phyloP scores from a whole-genome alignment of 1,139 yeast genomes.

The Hanseniaspora sp. region DNA sequence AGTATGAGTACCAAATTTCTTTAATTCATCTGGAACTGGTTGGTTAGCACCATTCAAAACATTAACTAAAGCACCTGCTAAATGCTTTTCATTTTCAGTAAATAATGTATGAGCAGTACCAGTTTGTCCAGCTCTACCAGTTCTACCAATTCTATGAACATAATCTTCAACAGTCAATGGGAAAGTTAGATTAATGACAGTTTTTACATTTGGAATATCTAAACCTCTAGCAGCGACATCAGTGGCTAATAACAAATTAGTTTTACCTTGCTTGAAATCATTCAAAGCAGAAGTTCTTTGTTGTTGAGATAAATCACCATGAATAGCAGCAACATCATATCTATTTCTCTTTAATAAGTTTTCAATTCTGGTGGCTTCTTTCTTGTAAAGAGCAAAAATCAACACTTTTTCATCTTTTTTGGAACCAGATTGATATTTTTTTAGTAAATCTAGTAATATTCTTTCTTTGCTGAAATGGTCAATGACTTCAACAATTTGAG shows the following conservation, averaged over 20 bases:
- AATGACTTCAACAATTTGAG: slow-evolving; percentile 86
- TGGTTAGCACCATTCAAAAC: slow-evolving; percentile 89
- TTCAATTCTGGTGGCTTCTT: slow-evolving; percentile 91
- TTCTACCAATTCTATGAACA: slow-evolving; percentile 96
- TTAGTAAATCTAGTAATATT: slow-evolving; percentile 57
- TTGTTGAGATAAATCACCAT: slow-evolving; percentile 86
- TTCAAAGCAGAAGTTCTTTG: slow-evolving; percentile 85
- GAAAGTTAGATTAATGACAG: slow-evolving; percentile 90
- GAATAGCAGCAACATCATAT: slow-evolving; percentile 80
- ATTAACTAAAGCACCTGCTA: slow-evolving; percentile 89
- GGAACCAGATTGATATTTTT: slow-evolving; percentile 60
- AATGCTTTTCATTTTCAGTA: slow-evolving; percentile 93
- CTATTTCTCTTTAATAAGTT: slow-evolving; percentile 60
- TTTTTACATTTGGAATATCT: slow-evolving; percentile 94
- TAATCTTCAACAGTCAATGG: slow-evolving; percentile 97
- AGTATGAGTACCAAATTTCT: slow-evolving; percentile 94
- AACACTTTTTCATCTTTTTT: slow-evolving; percentile 67
- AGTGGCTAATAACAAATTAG: slow-evolving; percentile 76
- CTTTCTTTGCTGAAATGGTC: slow-evolving; percentile 76
- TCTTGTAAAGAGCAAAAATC: slow-evolving; percentile 87
- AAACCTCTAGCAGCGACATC: slow-evolving; percentile 99
- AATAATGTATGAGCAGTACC: slow-evolving; percentile 92
- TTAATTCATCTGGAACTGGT: slow-evolving; percentile 89
- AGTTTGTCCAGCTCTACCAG: slow-evolving; percentile 94
- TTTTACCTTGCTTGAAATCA: slow-evolving; percentile 71